Percentiles rank a stretch among this genome's conserved stretches.
Conservation (phyloP, 306 rosid species). For the Pyrus communis region DNA sequence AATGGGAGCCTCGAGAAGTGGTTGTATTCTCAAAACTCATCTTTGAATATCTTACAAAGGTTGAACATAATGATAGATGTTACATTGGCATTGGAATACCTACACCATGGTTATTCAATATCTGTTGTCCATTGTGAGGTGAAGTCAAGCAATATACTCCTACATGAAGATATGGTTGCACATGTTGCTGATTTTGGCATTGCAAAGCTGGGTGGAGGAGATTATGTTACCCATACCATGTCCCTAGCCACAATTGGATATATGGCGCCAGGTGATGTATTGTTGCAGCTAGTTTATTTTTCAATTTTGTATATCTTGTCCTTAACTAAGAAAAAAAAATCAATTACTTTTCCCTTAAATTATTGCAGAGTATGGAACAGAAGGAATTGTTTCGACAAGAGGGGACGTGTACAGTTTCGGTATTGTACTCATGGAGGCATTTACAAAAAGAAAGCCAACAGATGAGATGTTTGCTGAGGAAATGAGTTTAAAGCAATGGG, state of each 20-base stretch:
- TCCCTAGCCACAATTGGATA: conserved; percentile 43
- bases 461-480: conserved; percentile 8
- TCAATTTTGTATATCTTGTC: background rate
- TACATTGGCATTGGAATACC: conserved; percentile 17
- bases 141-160: too few species aligned
- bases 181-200: conserved; percentile 24
- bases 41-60: conserved; percentile 2
- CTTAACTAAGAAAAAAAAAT: background rate
- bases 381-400: conserved; percentile 2
- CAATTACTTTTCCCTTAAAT: background rate
- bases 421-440: conserved; percentile 6
- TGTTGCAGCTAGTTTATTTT: background rate
- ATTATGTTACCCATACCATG: conserved; percentile 7
- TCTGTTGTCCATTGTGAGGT: conserved; percentile 23
- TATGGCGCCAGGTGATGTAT: conserved; percentile 31
- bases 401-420: conserved; percentile 25
- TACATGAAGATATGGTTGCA: too few species aligned
- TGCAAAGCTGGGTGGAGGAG: conserved; percentile 31
- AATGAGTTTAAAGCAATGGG: conserved; percentile 9
- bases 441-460: conserved; percentile 13
- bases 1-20: conserved; percentile 16
- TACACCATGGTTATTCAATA: conserved; percentile 24
- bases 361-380: conserved; percentile 12
- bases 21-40: background rate
- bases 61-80: conserved; percentile 14